Evolutionary conservation across 1,284 basidiomycete species (phyloP), one percentile per base, ranked within the genome.

Genomic region (Pascua sp.): DNA sequence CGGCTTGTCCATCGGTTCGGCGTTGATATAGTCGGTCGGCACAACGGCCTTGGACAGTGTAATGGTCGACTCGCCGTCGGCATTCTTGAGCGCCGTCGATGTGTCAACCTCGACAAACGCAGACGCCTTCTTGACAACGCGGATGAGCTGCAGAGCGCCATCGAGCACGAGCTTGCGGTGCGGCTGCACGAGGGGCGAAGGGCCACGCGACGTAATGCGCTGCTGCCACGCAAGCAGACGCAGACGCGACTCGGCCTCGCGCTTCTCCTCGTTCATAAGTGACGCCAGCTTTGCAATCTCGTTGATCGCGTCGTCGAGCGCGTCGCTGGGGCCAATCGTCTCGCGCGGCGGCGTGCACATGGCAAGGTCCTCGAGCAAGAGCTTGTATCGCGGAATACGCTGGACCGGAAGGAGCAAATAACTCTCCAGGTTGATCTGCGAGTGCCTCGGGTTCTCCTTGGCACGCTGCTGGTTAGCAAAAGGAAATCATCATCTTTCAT

Each of bases 211-310:
- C 44, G 87, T 83, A 68, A 98, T 96, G 65, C 91, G 83, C 51
- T 86, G 77, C 79, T 98, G 95, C 96, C 96, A 79, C 68, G 88
- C 85, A 18, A 94, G 89, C 37, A 97, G 83, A 67, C 90, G 89
- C 41, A 87, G 83, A 39, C 94, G 83, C 5, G 90, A 91, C 77
- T 97, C 93, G 4, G 90, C 84, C 67, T 96, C 93, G 15, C 93
- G 86, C 77, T 96, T 96, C 63, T 91, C 90, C 78, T 97, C 93
- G 75, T 97, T 97, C 90, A 97, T 95, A 69, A 90, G 89, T 53
- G 86, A 90, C 8, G 93, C 92, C 49, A 97, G 78, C 9, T 84
- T 84, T 5, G 91, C 84, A 65, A 97, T 95, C 75, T 94, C 90
- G 24, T 84, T 80, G 53, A 95, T 78, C 1, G 93, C 92, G 59